Evolutionary conservation across 345 rosid genomes (phyloP).

Genomic region (Hirschfeldia incana): DNA sequence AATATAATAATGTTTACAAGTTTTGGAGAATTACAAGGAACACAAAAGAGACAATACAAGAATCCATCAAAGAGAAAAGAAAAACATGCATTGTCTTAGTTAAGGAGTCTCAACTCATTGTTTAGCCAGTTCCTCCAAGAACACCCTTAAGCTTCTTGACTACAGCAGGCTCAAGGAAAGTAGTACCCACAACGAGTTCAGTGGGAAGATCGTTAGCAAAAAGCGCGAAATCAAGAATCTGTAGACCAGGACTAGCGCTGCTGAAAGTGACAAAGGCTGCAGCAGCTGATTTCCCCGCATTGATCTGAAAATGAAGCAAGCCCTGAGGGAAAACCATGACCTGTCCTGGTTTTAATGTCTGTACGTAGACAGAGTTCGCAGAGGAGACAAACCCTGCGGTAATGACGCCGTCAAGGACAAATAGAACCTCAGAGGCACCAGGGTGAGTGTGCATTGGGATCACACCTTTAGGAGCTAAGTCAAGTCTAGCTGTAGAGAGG

Average conservation of each 20-base stretch:
- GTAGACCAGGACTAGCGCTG: slow-evolving; percentile 67
- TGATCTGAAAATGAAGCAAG: slow-evolving; percentile 72
- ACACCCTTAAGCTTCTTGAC: slow-evolving; percentile 82
- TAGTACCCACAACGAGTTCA: slow-evolving; percentile 44
- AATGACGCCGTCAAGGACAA: slow-evolving; percentile 52
- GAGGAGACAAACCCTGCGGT: slow-evolving; percentile 73
- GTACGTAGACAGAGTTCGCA: slow-evolving; percentile 46
- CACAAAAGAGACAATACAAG: neutral
- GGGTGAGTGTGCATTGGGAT: slow-evolving; percentile 92
- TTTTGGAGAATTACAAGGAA: neutral
- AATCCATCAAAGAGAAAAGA: slow-evolving; percentile 2
- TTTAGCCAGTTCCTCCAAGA: slow-evolving; percentile 76
- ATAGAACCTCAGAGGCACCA: slow-evolving; percentile 65
- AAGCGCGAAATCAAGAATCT: slow-evolving; percentile 68
- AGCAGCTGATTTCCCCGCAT: slow-evolving; percentile 39
- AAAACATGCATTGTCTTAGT: slow-evolving; percentile 8
- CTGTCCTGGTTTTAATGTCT: slow-evolving; percentile 62
- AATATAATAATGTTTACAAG: neutral
- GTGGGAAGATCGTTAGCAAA: slow-evolving; percentile 63
- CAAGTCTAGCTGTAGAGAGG: slow-evolving; percentile 66
- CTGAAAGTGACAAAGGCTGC: slow-evolving; percentile 58
- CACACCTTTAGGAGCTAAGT: slow-evolving; percentile 74
- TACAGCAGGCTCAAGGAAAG: slow-evolving; percentile 64
- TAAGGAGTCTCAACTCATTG: neutral
- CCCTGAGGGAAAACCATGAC: slow-evolving; percentile 81